Evolutionary conservation across 2,329 filamentous ascomycete genomes (phyloP), one percentile per base, ranked within the genome.

Genomic region (Aaosphaeria pasadenensis): DNA sequence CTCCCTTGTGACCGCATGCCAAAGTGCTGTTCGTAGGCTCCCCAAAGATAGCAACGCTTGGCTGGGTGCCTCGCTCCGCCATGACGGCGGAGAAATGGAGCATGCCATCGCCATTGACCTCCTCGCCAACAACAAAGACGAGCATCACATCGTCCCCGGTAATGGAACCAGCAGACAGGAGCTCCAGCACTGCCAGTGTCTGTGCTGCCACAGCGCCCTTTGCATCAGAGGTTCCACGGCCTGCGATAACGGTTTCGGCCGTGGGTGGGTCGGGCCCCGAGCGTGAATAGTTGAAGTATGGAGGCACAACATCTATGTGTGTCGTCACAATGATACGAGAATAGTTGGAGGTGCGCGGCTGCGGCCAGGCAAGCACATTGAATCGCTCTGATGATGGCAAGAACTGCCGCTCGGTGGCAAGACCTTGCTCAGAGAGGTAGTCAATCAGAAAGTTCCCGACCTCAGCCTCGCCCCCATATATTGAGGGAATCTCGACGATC

Each of bases 11-110:
- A 4, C 91, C 91, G 44, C 87, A 84, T 0, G 88, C 89, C 38
- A 96, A 84, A 69, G 86, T 88, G 59, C 86, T 81, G 60, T 94
- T 88, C 0, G 91, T 96, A 0, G 91, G 91, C 69, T 96, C 91
- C 43, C 91, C 91, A 62, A 95, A 96, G 62, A 91, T 87, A 60
- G 88, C 84, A 28, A 31, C 41, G 4, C 29, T 43, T 6, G 41
- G 13, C 7, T 28, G 29, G 13, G 41, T 43, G 39, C 39, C 17
- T 11, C 39, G 39, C 11, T 41, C 7, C 9, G 39, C 17, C 39
- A 41, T 41, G 17, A 41, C 39, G 39, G 11, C 17, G 32, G 42
- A 33, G 32, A 44, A 44, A 5, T 33, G 3, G 7, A 11, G 33
- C 42, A 44, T 44, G 42, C 42, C 42, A 28, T 44, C 42, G 31